phyloP scores from a whole-genome alignment of 179 eudicot species.

The Vitellaria paradoxa region DNA sequence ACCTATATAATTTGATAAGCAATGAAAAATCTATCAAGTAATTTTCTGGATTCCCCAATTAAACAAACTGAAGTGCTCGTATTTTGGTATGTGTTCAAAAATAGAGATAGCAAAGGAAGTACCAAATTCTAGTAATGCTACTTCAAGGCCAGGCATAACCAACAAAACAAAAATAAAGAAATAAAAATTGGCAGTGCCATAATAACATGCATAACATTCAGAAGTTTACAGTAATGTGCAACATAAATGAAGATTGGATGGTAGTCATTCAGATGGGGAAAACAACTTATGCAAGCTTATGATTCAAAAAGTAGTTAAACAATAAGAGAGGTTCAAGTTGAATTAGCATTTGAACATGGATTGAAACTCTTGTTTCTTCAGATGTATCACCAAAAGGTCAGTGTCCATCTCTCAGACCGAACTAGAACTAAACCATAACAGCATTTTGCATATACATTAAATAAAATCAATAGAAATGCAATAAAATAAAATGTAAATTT shows the following conservation, averaged over 20 bases:
- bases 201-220: not conserved
- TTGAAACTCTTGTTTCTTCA: not conserved
- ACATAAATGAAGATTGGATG: not conserved
- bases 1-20: not conserved
- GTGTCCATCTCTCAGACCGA: no score
- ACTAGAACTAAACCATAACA: no score
- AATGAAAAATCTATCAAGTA: no score
- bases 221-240: not conserved
- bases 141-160: not conserved
- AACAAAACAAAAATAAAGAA: not conserved
- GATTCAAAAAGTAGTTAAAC: not conserved
- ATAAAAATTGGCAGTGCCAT: not conserved
- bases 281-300: not conserved
- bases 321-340: not conserved
- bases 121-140: not conserved
- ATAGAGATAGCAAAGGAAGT: not conserved
- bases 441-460: no score
- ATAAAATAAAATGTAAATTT: no score
- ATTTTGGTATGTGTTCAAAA: not conserved
- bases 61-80: not conserved
- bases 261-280: not conserved
- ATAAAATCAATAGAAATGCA: no score
- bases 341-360: not conserved
- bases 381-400: no score
- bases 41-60: not conserved